Base-by-base conservation (phyloP, 768 basidiomycete genomes). In the Xerocomellus amylosporus region DNA sequence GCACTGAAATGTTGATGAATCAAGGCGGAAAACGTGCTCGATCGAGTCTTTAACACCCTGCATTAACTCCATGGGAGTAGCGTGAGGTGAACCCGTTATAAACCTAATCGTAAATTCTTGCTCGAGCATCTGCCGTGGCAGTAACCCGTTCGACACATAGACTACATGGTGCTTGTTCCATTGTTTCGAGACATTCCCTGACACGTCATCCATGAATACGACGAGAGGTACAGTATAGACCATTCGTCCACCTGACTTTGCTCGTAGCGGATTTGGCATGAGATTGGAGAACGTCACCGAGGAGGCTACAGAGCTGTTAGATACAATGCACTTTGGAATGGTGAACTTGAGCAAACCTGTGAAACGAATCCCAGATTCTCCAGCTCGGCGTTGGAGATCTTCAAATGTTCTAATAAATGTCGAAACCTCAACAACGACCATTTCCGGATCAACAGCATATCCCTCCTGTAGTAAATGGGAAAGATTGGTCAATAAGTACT, bases 131-230 rank as follows among this genome's bases (percentile, higher is more conserved):
- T 63, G 30, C 0, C 62, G 55, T 3, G 71, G 72, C 1, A 77
- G 31, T 8, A 43, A 54, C 0, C 48, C 70, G 53, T 75, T 74
- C 0, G 64, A 72, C 49, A 73, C 56, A 20, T 76, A 77, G 0
- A 66, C 49, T 0, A 65, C 56, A 12, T 71, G 65, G 31, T 75
- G 71, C 30, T 71, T 71, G 34, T 76, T 73, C 69, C 72, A 77
- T 24, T 74, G 73, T 38, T 73, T 75, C 4, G 61, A 71, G 2
- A 58, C 50, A 33, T 75, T 75, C 0, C 65, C 74, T 0, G 67
- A 75, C 0, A 75, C 61, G 41, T 76, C 69, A 30, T 75, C 73
- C 43, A 73, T 66, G 47, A 73, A 73, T 0, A 73, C 17, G 2
- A 73, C 65, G 6, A 71, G 51, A 0, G 69, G 69, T 0, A 65